Evolutionary conservation across 495 filamentous ascomycete species (phyloP), one percentile per base, ranked within the genome.

Genomic region (Glonium stellatum): DNA sequence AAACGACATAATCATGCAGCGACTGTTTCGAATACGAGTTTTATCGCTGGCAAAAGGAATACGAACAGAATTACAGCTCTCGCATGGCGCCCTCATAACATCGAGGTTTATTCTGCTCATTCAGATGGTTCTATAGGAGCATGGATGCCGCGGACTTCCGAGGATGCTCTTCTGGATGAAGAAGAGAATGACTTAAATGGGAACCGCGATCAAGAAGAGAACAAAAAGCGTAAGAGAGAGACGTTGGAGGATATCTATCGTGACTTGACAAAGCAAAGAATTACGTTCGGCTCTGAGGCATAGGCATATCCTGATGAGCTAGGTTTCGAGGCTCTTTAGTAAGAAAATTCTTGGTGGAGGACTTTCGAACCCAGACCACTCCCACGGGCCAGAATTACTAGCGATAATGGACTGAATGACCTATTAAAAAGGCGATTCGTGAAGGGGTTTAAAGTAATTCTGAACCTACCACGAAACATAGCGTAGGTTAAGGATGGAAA

Each of bases 51-150:
- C 42, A 11, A 51, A 19, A 49, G 65, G 19, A 70, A 69, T 58
- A 72, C 82, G 15, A 80, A 74, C 67, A 73, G 84, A 13, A 81
- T 88, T 31, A 87, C 87, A 23, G 83, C 80, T 36, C 72, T 95
- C 12, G 84, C 78, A 4, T 96, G 85, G 88, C 80, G 85, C 64
- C 82, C 82, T 0, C 73, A 76, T 60, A 61, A 75, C n/a, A 75
- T 80, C 0, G 80, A 79, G 55, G 54, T 85, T 57, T 80, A 78
- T 61, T 82, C 78, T 51, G 80, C 73, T 13, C 83, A 85, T 71
- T 61, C 72, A 31, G 84, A 86, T 63, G 84, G 82, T 0, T 78
- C 73, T 61, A 83, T 86, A 61, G 74, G 77, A 41, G 76, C 73
- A 22, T 88, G 82, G 84, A 69, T 73, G 64, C 84, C 82, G 37